These are phyloP conservation scores for Uronychia binucleata DNA, from an alignment of 73 alveolate genomes.

Conservation along the genomic window DNA sequence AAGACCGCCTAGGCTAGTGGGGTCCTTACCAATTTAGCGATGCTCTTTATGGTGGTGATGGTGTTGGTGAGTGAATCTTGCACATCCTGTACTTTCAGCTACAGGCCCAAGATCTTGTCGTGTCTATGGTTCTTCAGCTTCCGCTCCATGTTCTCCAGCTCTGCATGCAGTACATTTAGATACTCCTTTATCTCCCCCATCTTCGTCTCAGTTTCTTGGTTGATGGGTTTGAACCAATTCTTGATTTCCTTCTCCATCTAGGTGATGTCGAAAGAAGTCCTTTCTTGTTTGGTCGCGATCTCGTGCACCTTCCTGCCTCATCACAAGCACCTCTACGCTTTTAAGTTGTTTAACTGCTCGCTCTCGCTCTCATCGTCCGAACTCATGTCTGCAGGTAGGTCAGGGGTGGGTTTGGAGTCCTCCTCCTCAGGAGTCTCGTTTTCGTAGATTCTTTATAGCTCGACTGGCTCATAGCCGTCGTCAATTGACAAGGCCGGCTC, in stretches of 20 bases:
- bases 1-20: background rate
- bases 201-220: background rate
- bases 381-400: too few species aligned
- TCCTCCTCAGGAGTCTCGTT: too few species aligned
- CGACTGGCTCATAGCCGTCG: too few species aligned
- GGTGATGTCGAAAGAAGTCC: background rate
- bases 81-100: background rate
- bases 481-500: too few species aligned
- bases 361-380: too few species aligned
- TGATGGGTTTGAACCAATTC: background rate
- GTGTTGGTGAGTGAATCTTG: background rate
- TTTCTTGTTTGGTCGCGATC: background rate
- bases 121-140: background rate
- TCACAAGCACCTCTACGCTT: too few species aligned
- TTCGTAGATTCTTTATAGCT: too few species aligned
- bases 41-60: background rate
- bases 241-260: background rate
- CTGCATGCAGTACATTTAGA: background rate
- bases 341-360: too few species aligned
- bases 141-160: background rate
- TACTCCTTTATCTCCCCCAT: background rate
- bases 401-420: too few species aligned
- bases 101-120: background rate
- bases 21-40: background rate
- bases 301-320: too few species aligned